A percentile compares a stretch with the other conserved stretches of the same genome.
Evolutionary conservation across 108 stramenopile species (phyloP).

Genomic region (Pseudonitzschia multiseries): DNA sequence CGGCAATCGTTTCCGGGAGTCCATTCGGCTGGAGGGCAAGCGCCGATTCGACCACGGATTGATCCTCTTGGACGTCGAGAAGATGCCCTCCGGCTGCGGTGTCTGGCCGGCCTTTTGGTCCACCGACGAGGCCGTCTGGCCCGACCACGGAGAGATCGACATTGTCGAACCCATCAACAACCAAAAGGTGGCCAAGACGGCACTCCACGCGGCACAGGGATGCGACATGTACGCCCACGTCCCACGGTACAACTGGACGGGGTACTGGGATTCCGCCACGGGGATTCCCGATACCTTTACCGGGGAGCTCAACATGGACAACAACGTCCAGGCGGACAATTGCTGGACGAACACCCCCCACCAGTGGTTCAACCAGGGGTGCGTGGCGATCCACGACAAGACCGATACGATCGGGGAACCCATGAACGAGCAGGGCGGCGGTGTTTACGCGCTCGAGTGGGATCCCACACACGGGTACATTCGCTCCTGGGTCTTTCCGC

Average conservation of each 20-base stretch:
- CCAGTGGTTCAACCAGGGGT: constrained; percentile 91
- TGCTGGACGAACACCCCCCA: constrained; percentile 81
- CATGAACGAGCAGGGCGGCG: constrained; percentile 80
- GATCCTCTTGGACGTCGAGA: constrained; percentile 72
- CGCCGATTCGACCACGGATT: constrained; percentile 63
- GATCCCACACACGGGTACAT: constrained; percentile 71
- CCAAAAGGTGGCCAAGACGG: constrained; percentile 81
- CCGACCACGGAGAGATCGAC: constrained; percentile 86
- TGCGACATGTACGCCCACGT: constrained; percentile 87
- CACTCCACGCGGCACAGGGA: constrained; percentile 69
- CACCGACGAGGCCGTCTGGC: constrained; percentile 84
- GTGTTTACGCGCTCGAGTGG: constrained; percentile 85
- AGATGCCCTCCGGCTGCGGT: constrained; percentile 87
- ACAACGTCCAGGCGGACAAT: constrained; percentile 45
- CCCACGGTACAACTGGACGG: constrained; percentile 56
- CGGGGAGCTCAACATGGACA: constrained; percentile 52
- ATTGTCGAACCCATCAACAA: constrained; percentile 88
- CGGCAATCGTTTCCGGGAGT: constrained; percentile 47
- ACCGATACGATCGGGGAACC: constrained; percentile 70
- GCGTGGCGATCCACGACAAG: constrained; percentile 64
- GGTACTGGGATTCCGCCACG: constrained; percentile 73
- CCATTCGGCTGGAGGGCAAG: constrained; percentile 73
- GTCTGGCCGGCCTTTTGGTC: constrained; percentile 92
- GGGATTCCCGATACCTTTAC: constrained; percentile 72
- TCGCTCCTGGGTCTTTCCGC: constrained; percentile 82